Evolutionary conservation across 1,139 yeast genomes (phyloP), one percentile per base, ranked within the genome.

Genomic region (Geotrichum citri-aurantii): DNA sequence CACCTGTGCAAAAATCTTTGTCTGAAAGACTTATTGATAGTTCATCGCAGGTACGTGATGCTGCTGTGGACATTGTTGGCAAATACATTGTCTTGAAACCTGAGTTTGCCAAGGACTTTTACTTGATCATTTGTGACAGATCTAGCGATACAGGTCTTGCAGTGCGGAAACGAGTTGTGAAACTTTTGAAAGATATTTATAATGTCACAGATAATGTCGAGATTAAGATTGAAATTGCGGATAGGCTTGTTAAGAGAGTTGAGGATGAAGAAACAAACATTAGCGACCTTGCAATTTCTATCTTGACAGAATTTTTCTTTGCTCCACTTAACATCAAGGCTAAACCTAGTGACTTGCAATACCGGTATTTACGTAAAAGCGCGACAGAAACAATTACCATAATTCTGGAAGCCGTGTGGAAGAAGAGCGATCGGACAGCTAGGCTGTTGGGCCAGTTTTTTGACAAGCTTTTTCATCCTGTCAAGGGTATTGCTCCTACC

Each of bases 41-140:
- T 0, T 86, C 92, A 0, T 82, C 95, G 0, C 79, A 85, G 57
- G 93, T 89, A 0, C 78, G 91, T 61, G 92, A 86, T 67, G 88
- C 95, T 0, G 84, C 85, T 1, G 73, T 89, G 29, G 95, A 88
- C 51, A 76, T 90, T 55, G 72, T 93, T 31, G 79, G 81, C 14
- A 79, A 79, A 56, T 83, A 81, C 62, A 68, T 86, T 53, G 65
- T 70, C 2, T 65, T 74, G 1, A 77, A 77, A 58, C 81, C 84
- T 0, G 77, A 74, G 1, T 71, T 78, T 26, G 75, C 80, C 29
- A 73, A 74, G 11, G 79, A 78, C 37, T 84, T 82, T 63, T 81
- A 81, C 68, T 72, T 69, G 27, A 76, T 81, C 11, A 73, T 87
- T 10, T 76, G 84, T 53, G 79, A 76, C 10, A 72, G 84, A 63